Evolutionary conservation across 805 yeast genomes (phyloP).

Genomic region (Lipomyces anomalus): DNA sequence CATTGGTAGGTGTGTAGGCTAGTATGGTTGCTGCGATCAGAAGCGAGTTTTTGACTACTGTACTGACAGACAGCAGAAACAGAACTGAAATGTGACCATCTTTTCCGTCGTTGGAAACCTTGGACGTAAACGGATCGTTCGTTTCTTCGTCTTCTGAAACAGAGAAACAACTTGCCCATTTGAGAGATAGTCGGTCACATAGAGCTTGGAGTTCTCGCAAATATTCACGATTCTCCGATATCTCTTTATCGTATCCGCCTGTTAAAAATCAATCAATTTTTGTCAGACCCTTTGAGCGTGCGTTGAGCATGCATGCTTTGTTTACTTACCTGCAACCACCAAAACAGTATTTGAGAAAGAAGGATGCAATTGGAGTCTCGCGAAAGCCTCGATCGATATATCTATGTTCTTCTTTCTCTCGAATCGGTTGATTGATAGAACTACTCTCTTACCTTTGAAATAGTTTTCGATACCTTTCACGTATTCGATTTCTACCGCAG

Average conservation of each 20-base stretch:
- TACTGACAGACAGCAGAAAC: slow-evolving; percentile 75
- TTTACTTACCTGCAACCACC: slow-evolving; percentile 59
- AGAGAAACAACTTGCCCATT: slow-evolving; percentile 38
- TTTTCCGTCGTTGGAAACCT: slow-evolving; percentile 18
- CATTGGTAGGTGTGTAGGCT: slow-evolving; percentile 83
- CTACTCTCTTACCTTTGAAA: slow-evolving; percentile 32
- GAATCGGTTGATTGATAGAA: slow-evolving; percentile 80
- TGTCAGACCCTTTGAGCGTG: neutral
- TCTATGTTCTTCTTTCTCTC: slow-evolving; percentile 80
- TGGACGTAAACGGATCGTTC: slow-evolving; percentile 28
- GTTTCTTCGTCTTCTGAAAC: slow-evolving; percentile 3
- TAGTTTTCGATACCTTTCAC: neutral
- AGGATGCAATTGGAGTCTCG: slow-evolving; percentile 36
- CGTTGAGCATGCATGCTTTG: too few relatives aligned
- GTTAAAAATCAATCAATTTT: neutral
- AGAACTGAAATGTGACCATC: slow-evolving; percentile 43
- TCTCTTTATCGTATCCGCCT: slow-evolving; percentile 87
- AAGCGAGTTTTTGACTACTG: slow-evolving; percentile 57
- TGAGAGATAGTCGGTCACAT: slow-evolving; percentile 43
- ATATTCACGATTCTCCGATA: slow-evolving; percentile 69
- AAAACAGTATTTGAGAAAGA: slow-evolving; percentile 41
- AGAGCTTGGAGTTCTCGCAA: slow-evolving; percentile 52
- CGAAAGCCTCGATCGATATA: slow-evolving; percentile 68
- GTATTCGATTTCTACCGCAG: slow-evolving; percentile 6
- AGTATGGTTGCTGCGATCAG: slow-evolving; percentile 54